A percentile compares a stretch with the other conserved stretches of the same genome.
Evolutionary conservation across 2,329 filamentous ascomycete species (phyloP).

Genomic region (Claviceps africana): DNA sequence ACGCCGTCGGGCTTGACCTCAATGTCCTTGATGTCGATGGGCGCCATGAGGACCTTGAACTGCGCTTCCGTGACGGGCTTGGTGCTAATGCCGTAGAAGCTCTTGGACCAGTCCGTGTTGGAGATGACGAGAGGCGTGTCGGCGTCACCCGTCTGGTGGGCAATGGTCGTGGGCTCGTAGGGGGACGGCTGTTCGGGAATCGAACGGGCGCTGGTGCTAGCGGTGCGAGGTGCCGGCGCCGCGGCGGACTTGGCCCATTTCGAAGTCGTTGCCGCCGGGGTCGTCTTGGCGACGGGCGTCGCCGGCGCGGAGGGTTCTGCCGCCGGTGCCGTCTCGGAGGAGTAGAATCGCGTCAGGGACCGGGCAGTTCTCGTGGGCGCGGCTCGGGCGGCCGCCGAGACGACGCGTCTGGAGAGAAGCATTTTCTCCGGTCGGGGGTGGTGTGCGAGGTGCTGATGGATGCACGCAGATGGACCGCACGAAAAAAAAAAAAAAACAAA

Average conservation of each 20-base stretch:
- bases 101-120: conserved; percentile 61
- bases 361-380: conserved; percentile 1
- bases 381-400: conserved; percentile 11
- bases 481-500: too few relatives aligned
- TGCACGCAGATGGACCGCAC: too few relatives aligned
- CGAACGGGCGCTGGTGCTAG: neutral
- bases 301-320: neutral
- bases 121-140: neutral
- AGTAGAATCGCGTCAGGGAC: conserved; percentile 11
- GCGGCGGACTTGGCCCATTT: conserved; percentile 3
- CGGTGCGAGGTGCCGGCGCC: too few relatives aligned
- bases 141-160: conserved; percentile 5
- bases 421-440: conserved; percentile 8
- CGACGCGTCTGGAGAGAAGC: conserved; percentile 14
- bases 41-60: conserved; percentile 51
- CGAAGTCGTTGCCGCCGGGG: neutral
- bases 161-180: conserved; percentile 10
- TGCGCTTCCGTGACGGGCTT: conserved; percentile 58
- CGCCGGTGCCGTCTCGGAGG: conserved; percentile 10
- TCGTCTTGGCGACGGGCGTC: neutral
- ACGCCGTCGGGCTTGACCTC: conserved; percentile 98
- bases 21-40: conserved; percentile 59
- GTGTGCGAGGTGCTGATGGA: too few relatives aligned
- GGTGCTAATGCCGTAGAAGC: conserved; percentile 65
- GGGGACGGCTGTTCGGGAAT: conserved; percentile 1